Evolutionary conservation across 805 yeast genomes (phyloP).

Genomic region (Starmerella khaoyaiensis): DNA sequence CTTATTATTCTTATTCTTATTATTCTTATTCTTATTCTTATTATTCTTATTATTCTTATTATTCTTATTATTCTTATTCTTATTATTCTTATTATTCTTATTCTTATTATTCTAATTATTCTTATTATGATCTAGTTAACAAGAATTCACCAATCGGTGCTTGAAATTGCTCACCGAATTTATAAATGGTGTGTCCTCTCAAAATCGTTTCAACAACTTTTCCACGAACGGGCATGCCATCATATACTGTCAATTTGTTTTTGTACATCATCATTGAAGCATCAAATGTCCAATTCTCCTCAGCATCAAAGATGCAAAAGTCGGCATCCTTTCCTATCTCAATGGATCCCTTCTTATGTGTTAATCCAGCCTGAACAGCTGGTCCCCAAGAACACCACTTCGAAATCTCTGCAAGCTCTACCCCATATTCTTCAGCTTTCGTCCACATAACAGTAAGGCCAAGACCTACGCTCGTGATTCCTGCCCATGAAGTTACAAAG

Average conservation of each 20-base stretch:
- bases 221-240: constrained; percentile 58
- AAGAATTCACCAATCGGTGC: constrained; percentile 18
- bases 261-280: constrained; percentile 43
- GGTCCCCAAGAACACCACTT: constrained; percentile 76
- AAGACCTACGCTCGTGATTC: constrained; percentile 83
- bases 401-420: constrained; percentile 48
- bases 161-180: constrained; percentile 17
- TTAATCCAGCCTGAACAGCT: constrained; percentile 70
- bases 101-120: too few species aligned
- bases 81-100: too few species aligned
- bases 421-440: constrained; percentile 37
- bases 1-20: too few species aligned
- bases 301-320: constrained; percentile 66
- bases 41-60: too few species aligned
- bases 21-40: too few species aligned
- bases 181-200: constrained; percentile 61
- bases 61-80: too few species aligned
- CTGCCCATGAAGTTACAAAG: constrained; percentile 92
- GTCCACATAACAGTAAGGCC: constrained; percentile 76
- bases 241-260: constrained; percentile 79
- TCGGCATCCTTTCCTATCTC: constrained; percentile 78
- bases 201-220: constrained; percentile 67
- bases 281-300: constrained; percentile 34
- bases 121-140: constrained; percentile 12
- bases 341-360: constrained; percentile 58